These are phyloP conservation scores for Cladorrhinum sp. DNA, from an alignment of 2,329 filamentous ascomycete species.

Conservation along the genomic window DNA sequence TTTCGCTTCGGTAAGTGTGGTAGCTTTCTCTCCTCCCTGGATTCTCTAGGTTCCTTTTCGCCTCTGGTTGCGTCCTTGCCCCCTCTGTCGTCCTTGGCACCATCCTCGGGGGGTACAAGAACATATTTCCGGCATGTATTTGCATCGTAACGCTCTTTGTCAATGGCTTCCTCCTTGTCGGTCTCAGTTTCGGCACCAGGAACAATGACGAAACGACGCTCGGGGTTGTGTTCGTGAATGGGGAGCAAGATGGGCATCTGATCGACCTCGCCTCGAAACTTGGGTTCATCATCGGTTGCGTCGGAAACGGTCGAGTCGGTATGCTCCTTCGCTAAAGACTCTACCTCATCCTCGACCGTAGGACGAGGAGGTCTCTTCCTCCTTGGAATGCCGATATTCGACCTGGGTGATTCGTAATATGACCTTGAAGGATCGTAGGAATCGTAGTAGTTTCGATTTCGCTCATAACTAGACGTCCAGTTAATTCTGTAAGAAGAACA, in stretches of 20 bases:
- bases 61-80: constrained; percentile 17
- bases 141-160: constrained; percentile 35
- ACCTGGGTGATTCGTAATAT: constrained; percentile 9
- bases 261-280: constrained; percentile 61
- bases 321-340: constrained; percentile 60
- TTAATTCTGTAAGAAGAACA: background rate
- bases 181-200: constrained; percentile 31
- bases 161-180: constrained; percentile 19
- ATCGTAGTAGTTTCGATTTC: constrained; percentile 11
- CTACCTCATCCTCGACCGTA: constrained; percentile 66
- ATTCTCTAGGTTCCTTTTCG: constrained; percentile 30
- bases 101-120: constrained; percentile 29
- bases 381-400: constrained; percentile 17
- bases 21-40: constrained; percentile 28
- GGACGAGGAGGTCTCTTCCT: constrained; percentile 53
- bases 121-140: constrained; percentile 44
- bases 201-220: constrained; percentile 64
- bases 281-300: constrained; percentile 51
- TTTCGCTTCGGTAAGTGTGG: constrained; percentile 32
- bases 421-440: constrained; percentile 2
- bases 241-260: constrained; percentile 67
- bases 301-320: constrained; percentile 35
- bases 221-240: constrained; percentile 56
- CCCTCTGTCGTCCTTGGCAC: constrained; percentile 27
- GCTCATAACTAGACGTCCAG: constrained; percentile 18